phyloP scores from a whole-genome alignment of 805 yeast species.

The Candida lessepsii region DNA sequence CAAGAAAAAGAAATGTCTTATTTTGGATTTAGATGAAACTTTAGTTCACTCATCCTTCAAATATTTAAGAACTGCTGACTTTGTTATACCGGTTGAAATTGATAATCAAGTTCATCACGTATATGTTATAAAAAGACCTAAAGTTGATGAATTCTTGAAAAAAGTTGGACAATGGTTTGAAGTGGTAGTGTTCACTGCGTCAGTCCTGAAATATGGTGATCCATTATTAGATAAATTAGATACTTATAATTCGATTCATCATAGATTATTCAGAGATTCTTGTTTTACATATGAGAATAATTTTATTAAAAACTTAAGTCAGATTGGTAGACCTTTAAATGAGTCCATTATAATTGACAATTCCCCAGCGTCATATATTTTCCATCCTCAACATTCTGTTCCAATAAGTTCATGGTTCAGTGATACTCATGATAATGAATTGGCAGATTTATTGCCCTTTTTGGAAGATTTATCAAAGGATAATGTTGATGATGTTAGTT shows the following conservation, averaged over 20 bases:
- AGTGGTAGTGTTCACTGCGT: conserved; percentile 96
- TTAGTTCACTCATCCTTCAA: conserved; percentile 94
- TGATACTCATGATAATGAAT: conserved; percentile 95
- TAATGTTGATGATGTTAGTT: conserved; percentile 78
- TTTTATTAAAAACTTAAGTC: conserved; percentile 89
- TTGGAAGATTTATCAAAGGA: conserved; percentile 76
- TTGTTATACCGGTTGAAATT: conserved; percentile 95
- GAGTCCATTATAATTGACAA: conserved; percentile 91
- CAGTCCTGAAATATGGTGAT: conserved; percentile 93
- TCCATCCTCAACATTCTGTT: conserved; percentile 97
- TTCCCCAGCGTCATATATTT: conserved; percentile 96
- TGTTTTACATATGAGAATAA: conserved; percentile 94
- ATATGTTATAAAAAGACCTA: conserved; percentile 95
- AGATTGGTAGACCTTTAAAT: conserved; percentile 85
- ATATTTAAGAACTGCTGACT: conserved; percentile 88
- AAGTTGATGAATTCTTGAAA: conserved; percentile 88
- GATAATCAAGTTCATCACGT: conserved; percentile 91
- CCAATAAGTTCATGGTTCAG: conserved; percentile 98
- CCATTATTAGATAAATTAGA: conserved; percentile 91
- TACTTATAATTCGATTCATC: conserved; percentile 72
- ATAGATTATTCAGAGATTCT: conserved; percentile 89
- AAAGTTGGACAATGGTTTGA: conserved; percentile 85
- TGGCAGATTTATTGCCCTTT: conserved; percentile 86
- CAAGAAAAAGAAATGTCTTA: conserved; percentile 74
- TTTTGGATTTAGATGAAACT: conserved; percentile 93